Evolutionary conservation across 805 yeast genomes (phyloP).

Genomic region (Teunomyces atbi): DNA sequence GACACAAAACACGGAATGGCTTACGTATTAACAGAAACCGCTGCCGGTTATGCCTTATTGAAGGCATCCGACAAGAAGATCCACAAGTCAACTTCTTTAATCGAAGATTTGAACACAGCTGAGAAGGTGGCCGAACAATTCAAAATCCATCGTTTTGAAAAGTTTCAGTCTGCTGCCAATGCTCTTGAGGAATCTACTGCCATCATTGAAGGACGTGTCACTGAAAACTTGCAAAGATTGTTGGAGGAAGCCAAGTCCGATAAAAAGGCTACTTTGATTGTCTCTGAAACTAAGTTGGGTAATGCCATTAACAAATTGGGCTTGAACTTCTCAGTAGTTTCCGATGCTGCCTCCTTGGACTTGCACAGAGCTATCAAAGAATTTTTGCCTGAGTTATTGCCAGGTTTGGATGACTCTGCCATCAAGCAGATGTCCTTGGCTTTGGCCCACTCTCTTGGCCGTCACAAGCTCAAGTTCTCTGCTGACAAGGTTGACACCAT

Average conservation of each 20-base stretch:
- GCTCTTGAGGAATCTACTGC: conserved; percentile 95
- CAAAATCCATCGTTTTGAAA: conserved; percentile 93
- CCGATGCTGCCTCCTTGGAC: conserved; percentile 94
- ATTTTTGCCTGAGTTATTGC: conserved; percentile 88
- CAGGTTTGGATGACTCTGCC: conserved; percentile 85
- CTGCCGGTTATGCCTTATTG: conserved; percentile 97
- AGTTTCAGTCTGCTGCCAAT: conserved; percentile 89
- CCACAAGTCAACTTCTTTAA: conserved; percentile 73
- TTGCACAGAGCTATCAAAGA: conserved; percentile 94
- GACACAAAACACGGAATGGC: conserved; percentile 49
- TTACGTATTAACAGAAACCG: conserved; percentile 92
- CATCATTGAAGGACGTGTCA: conserved; percentile 89
- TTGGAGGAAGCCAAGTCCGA: conserved; percentile 74
- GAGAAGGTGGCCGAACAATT: conserved; percentile 87
- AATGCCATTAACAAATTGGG: conserved; percentile 95
- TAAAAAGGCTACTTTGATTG: conserved; percentile 84
- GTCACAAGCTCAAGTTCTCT: conserved; percentile 95
- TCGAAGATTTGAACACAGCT: conserved; percentile 75
- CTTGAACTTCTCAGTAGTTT: conserved; percentile 79
- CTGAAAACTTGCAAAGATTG: conserved; percentile 74
- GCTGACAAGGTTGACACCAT: conserved; percentile 98
- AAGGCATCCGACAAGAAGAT: conserved; percentile 98
- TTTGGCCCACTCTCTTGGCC: conserved; percentile 97
- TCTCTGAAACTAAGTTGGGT: conserved; percentile 93
- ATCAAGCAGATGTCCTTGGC: conserved; percentile 95